Conservation (phyloP, 139 green algal species). For the Picochlorum sp. region DNA sequence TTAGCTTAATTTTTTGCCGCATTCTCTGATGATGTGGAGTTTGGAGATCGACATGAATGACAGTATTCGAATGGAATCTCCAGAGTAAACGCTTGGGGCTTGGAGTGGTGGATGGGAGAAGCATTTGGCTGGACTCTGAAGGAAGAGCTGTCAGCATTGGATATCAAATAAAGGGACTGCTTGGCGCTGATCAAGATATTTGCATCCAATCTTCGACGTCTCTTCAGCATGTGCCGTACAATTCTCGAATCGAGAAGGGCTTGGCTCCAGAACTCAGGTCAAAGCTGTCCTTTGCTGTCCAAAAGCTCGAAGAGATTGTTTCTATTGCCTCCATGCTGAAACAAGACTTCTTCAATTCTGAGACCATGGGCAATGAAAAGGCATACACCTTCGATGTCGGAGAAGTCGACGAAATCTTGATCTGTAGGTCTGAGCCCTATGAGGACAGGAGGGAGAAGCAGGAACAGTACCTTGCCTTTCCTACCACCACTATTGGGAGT, state of each 20-base stretch:
- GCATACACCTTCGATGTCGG: slow-evolving; percentile 2
- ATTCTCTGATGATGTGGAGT: neutral
- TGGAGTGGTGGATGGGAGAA: slow-evolving; percentile 75
- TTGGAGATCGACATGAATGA: neutral
- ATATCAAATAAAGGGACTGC: slow-evolving; percentile 22
- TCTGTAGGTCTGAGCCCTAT: slow-evolving; percentile 38
- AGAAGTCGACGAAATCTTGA: slow-evolving; percentile 2
- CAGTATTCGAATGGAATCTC: slow-evolving; percentile 6
- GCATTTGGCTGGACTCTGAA: slow-evolving; percentile 57
- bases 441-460: slow-evolving; percentile 42
- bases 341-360: neutral
- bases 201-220: slow-evolving; percentile 37
- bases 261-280: slow-evolving; percentile 5
- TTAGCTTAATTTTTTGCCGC: neutral
- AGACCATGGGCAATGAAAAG: no score
- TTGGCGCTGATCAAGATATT: slow-evolving; percentile 13
- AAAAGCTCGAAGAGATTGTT: slow-evolving; percentile 64
- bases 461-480: slow-evolving; percentile 46
- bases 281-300: slow-evolving; percentile 61
- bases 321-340: slow-evolving; percentile 1
- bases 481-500: slow-evolving; percentile 80
- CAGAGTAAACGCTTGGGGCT: slow-evolving; percentile 64
- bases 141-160: slow-evolving; percentile 14
- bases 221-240: slow-evolving; percentile 73
- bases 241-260: slow-evolving; percentile 38